Percentiles rank a stretch among this genome's conserved stretches.
Evolutionary conservation across 2,329 filamentous ascomycete genomes (phyloP).

Genomic region (Monilinia polystroma): DNA sequence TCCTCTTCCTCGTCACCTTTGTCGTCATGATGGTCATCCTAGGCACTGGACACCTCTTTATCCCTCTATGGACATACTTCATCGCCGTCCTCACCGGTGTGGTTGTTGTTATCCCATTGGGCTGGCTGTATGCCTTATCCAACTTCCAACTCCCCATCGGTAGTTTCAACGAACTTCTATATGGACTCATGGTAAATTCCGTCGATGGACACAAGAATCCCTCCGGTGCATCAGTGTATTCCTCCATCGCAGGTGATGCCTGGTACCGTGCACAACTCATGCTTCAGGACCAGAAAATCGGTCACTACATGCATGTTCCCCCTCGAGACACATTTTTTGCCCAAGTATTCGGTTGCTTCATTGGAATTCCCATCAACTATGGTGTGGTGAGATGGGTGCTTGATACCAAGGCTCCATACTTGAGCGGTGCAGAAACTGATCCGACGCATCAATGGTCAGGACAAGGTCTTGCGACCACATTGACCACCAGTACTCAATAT

Average conservation of each 20-base stretch:
- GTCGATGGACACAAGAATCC: conserved; percentile 54
- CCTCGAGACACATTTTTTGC: conserved; percentile 60
- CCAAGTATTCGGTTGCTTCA: conserved; percentile 57
- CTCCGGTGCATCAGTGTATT: conserved; percentile 56
- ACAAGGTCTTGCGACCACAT: conserved; percentile 50
- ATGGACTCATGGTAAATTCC: conserved; percentile 58
- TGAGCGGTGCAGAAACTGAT: conserved; percentile 51
- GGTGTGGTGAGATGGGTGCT: conserved; percentile 60
- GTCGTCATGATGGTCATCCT: conserved; percentile 52
- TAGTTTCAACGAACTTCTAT: conserved; percentile 59
- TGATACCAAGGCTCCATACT: conserved; percentile 54
- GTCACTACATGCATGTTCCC: conserved; percentile 62
- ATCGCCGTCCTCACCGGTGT: conserved; percentile 56
- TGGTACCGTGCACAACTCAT: conserved; percentile 60
- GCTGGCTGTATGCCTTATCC: conserved; percentile 59
- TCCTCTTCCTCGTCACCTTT: conserved; percentile 51
- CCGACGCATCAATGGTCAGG: conserved; percentile 62
- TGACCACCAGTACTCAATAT: conserved; percentile 59
- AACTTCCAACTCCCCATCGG: conserved; percentile 55
- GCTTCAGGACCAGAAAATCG: conserved; percentile 63
- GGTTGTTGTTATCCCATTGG: conserved; percentile 55
- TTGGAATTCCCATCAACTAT: conserved; percentile 62
- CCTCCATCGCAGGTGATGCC: conserved; percentile 58
- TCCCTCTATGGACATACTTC: conserved; percentile 60
- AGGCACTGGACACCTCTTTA: conserved; percentile 53